These are phyloP conservation scores for Hortaea sp. DNA, from an alignment of 2,329 filamentous ascomycete genomes.

Conservation along the genomic window DNA sequence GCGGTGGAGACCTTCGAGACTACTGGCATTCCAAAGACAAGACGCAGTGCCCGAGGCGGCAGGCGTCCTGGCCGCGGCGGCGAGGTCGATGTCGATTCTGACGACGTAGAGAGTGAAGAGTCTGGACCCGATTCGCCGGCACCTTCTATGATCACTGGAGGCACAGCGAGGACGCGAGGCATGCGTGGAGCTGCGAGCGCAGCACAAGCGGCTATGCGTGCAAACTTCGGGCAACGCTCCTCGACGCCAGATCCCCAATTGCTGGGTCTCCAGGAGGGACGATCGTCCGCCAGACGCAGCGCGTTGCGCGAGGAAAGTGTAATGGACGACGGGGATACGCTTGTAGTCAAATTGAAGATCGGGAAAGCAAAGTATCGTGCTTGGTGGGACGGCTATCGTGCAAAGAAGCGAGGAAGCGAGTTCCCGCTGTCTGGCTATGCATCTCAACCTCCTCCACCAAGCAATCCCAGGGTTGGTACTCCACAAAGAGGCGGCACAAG, in stretches of 20 bases:
- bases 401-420: constrained; percentile 23
- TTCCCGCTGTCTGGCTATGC: constrained; percentile 26
- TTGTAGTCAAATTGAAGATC: constrained; percentile 68
- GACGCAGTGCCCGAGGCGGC: constrained; percentile 31
- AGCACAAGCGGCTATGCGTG: constrained; percentile 76
- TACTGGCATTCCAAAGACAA: constrained; percentile 69
- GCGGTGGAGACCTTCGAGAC: constrained; percentile 72
- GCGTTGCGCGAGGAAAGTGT: constrained; percentile 67
- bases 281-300: constrained; percentile 51
- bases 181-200: constrained; percentile 82
- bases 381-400: constrained; percentile 37
- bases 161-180: constrained; percentile 74
- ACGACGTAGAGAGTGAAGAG: constrained; percentile 86
- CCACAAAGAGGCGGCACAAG: constrained; percentile 10
- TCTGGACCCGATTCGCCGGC: constrained; percentile 69
- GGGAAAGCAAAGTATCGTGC: constrained; percentile 61
- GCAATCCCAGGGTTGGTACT: constrained; percentile 9
- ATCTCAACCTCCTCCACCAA: constrained; percentile 16
- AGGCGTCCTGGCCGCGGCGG: constrained; percentile 48
- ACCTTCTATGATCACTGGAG: constrained; percentile 38
- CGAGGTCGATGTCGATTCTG: constrained; percentile 63
- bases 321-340: constrained; percentile 56
- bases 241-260: constrained; percentile 68
- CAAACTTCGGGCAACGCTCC: constrained; percentile 57
- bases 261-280: constrained; percentile 61